These are phyloP conservation scores for Vinca minor DNA, from an alignment of 257 asterid genomes.

Conservation along the genomic window DNA sequence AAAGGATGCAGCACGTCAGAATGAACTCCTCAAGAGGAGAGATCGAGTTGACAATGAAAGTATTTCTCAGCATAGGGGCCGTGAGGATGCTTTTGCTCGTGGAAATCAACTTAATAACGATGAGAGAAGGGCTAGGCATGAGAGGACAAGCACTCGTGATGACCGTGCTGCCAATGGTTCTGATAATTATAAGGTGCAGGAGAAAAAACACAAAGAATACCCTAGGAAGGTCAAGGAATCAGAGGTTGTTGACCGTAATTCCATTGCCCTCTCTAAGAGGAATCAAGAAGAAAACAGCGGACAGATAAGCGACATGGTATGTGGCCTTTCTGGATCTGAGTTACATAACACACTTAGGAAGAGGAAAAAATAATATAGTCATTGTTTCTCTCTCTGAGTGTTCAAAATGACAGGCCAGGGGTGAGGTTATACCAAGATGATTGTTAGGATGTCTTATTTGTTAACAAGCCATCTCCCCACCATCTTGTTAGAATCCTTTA, in stretches of 20 bases:
- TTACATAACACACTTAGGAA: conserved; percentile 13
- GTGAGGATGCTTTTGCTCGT: conserved; percentile 53
- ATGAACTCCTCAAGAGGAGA: conserved; percentile 58
- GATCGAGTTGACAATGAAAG: conserved; percentile 63
- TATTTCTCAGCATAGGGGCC: conserved; percentile 54
- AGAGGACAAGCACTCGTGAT: conserved; percentile 49
- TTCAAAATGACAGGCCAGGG: neutral
- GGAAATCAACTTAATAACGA: conserved; percentile 37
- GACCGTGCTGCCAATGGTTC: conserved; percentile 49
- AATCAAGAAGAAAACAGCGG: conserved; percentile 50
- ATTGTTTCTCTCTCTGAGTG: neutral
- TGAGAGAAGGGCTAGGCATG: conserved; percentile 65
- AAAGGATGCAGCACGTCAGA: conserved; percentile 50
- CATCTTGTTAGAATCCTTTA: neutral
- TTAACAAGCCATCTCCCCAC: neutral
- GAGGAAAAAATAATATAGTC: neutral
- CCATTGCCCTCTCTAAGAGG: conserved; percentile 42
- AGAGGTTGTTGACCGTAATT: conserved; percentile 51
- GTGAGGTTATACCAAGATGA: neutral
- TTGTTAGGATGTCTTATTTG: neutral
- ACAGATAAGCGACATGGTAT: conserved; percentile 69
- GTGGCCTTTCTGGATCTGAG: conserved; percentile 35
- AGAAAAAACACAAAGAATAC: conserved; percentile 46
- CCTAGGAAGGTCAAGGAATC: conserved; percentile 60
- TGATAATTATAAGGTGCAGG: conserved; percentile 50